Evolutionary conservation across 805 yeast genomes (phyloP), one percentile per base, ranked within the genome.

Genomic region (Pichia kluyveri): DNA sequence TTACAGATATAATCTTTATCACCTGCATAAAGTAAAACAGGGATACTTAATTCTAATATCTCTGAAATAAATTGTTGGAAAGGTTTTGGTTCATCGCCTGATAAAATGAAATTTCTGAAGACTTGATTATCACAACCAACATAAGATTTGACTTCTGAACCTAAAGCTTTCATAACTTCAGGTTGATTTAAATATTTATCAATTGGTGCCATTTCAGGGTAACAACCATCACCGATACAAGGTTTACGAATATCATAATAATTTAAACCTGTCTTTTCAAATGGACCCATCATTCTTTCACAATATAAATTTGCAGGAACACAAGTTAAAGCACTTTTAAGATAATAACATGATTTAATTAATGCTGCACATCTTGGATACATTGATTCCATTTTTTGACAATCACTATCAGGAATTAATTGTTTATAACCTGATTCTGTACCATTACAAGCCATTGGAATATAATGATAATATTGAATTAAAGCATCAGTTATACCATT

Each of bases 1-100:
- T 91, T 90, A 71, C 97, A 90, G 62, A 90, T 90, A 68, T 82
- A 90, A 68, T 90, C 98, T 69, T 88, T 87, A 70, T 90, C 96
- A 62, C 98, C 98, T 15, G 96, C 96, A 59, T 90, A 91, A 53
- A 91, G 75, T 63, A 91, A 75, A 27, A 89, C 90, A 4, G 96
- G 96, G 44, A 90, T 59, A 11, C 75, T 83, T 26, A 74, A 64
- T 53, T 88, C 89, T 56, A 91, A 75, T 52, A 89, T 69, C 42
- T 79, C 80, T 26, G 82, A 72, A 38, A 91, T 87, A 45, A 78
- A 80, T 57, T 73, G 76, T 62, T 87, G 93, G 75, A 82, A 88
- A 27, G 96, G 96, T 66, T 83, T 82, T 82, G 85, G 80, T 84
- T 91, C 85, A 69, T 91, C 99, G 54, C 96, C 96, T 19, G 86